Conservation (phyloP, 768 basidiomycete species). For the Pleurotus sapidus region DNA sequence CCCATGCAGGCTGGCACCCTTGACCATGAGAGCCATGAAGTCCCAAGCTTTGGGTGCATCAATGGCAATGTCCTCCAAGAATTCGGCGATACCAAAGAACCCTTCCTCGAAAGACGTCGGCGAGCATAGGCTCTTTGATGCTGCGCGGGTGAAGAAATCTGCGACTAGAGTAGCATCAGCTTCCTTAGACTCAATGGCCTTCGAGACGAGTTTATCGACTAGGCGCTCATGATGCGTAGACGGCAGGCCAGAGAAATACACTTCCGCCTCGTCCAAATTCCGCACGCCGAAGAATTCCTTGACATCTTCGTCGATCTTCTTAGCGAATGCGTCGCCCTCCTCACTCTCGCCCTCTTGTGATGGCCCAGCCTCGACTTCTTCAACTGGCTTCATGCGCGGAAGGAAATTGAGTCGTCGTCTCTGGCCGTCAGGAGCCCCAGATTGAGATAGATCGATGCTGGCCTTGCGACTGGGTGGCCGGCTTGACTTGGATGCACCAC, state of each 20-base stretch:
- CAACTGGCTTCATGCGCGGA: conserved; percentile 75
- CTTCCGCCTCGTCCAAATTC: conserved; percentile 83
- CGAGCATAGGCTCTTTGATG: conserved; percentile 58
- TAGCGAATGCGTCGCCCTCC: conserved; percentile 56
- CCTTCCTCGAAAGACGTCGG: conserved; percentile 70
- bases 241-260: conserved; percentile 78
- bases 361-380: conserved; percentile 33
- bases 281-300: conserved; percentile 71
- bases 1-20: conserved; percentile 66
- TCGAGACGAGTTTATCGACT: conserved; percentile 71
- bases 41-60: conserved; percentile 87
- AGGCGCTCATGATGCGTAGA: conserved; percentile 59
- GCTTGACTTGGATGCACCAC: conserved; percentile 38
- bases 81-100: conserved; percentile 63
- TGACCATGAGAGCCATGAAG: conserved; percentile 73
- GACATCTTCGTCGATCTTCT: conserved; percentile 75
- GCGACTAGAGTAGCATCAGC: conserved; percentile 76
- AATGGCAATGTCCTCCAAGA: conserved; percentile 85
- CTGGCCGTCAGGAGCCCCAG: conserved; percentile 48
- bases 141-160: conserved; percentile 65
- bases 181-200: conserved; percentile 80
- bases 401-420: conserved; percentile 72
- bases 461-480: conserved; percentile 47
- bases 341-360: conserved; percentile 49
- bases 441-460: conserved; percentile 46